Percentiles rank a stretch among this genome's conserved stretches.
Evolutionary conservation across 2,329 filamentous ascomycete species (phyloP).

Genomic region (Stagonosporopsis chrysanthemi): DNA sequence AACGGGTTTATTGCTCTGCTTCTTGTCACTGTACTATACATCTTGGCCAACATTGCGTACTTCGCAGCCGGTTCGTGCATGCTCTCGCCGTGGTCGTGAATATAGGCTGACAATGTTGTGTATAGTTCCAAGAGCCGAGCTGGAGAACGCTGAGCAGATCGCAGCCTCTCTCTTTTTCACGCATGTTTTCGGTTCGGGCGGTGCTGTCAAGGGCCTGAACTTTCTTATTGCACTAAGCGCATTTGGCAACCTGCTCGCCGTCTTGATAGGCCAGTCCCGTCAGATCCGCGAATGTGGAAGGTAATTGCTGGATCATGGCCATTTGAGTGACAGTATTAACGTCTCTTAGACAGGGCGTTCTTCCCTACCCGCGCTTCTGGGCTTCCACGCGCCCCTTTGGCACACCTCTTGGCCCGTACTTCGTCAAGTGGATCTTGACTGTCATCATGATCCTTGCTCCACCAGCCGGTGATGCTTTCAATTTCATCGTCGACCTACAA

Average conservation of each 20-base stretch:
- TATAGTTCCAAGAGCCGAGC: slow-evolving; percentile 59
- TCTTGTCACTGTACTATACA: slow-evolving; percentile 62
- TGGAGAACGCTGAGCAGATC: slow-evolving; percentile 59
- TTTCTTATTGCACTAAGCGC: slow-evolving; percentile 64
- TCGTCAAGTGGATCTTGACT: slow-evolving; percentile 65
- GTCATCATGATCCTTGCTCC: slow-evolving; percentile 67
- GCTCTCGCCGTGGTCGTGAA: not conserved
- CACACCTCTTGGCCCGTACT: slow-evolving; percentile 66
- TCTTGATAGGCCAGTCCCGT: slow-evolving; percentile 63
- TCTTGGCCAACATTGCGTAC: slow-evolving; percentile 68
- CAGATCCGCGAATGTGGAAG: slow-evolving; percentile 67
- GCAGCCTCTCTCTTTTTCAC: slow-evolving; percentile 66
- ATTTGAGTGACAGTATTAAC: not conserved
- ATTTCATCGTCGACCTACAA: slow-evolving; percentile 66
- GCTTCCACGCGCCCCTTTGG: slow-evolving; percentile 68
- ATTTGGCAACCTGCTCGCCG: slow-evolving; percentile 66
- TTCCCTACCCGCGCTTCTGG: slow-evolving; percentile 69
- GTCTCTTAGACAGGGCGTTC: slow-evolving; percentile 60
- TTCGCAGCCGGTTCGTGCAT: slow-evolving; percentile 59
- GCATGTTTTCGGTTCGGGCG: slow-evolving; percentile 60
- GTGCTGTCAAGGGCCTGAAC: slow-evolving; percentile 62
- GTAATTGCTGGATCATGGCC: not conserved
- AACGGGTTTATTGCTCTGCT: slow-evolving; percentile 57
- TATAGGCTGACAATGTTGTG: not conserved
- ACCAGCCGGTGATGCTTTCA: slow-evolving; percentile 69